Base-by-base conservation (phyloP, 1,284 basidiomycete genomes). In the Tylopilus sp. region DNA sequence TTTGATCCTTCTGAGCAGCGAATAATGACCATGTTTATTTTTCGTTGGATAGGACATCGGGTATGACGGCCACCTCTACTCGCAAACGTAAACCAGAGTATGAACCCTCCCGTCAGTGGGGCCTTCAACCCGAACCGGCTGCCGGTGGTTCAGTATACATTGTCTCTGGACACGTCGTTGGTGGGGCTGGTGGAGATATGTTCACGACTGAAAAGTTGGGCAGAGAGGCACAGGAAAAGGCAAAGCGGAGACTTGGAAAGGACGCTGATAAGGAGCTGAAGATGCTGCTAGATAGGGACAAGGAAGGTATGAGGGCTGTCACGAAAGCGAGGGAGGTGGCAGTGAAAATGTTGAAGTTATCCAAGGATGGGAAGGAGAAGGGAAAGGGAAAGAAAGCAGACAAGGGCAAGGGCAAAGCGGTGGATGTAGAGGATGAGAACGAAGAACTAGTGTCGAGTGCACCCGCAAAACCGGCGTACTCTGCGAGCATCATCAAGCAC, bases 151-250 rank as follows among this genome's bases (percentile, higher is more conserved):
- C 90, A n/a, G 91, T 90, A 8, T 94, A 94, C 64, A 76, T 94
- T 43, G 78, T 94, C n/a, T 83, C 84, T 0, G 88, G 90, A 3
- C 82, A 87, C 68, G 72, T 90, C 53, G 76, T 91, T 13, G 72
- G 74, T 37, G 75, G 78, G n/a, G 65, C 76, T 2, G 62, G 64
- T n/a, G 60, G 73, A 9, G 78, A 80, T 46, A 70, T 77, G 69
- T 74, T 76, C 17, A 67, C 85, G 3, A 66, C 76, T 0, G 90
- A 92, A 69, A 82, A 75, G 48, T 74, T 92, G 28, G 91, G 91
- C 1, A 75, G 90, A 25, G 85, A 86, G 48, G 84, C 84, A 2
- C 87, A 91, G 60, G 85, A 85, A 11, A 85, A 79, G 62, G 82
- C 85, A 5, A 84, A 84, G 56, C 79, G 90, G 42, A 79, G 79